Evolutionary conservation across 139 green algal species (phyloP), one percentile per base, ranked within the genome.

Genomic region (Asterochloris erici): DNA sequence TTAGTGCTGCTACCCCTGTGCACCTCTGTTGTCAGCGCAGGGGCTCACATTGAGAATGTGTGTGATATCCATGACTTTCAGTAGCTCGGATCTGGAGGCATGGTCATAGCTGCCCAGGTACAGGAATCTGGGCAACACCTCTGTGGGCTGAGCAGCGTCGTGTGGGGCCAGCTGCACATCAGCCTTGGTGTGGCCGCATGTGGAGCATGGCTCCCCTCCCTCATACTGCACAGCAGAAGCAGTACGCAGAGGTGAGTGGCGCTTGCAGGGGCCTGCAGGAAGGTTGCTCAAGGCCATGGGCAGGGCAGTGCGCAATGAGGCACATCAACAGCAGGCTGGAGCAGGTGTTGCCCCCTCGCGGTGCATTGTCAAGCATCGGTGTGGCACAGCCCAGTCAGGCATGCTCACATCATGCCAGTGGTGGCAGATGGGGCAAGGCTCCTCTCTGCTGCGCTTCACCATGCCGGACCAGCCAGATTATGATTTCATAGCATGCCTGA

Each of bases 21-120:
- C 26, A 14, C 13, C 29, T 17, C 24, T 26, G 61, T 14, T 38
- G 13, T 27, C 11, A 38, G 28, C n/a, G 24, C 23, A 29, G 26
- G 16, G 13, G 66, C 92, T 86, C 79, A 98, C 93, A 61, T 98
- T 98, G 0, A 98, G 85, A 0, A 98, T 95, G 84, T 96, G 87
- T 0, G 77, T 92, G 79, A 98, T 94, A 14, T 88, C 93, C 83
- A 98, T 87, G 13, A 90, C 86, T 73, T 94, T 95, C 0, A 98
- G 87, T 24, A 98, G 81, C 73, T 98, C 95, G 21, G 90, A 88
- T 16, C 95, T 83, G 0, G 92, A 95, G 6, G 95, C 94, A 61
- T 96, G 94, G 87, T 98, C 95, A 74, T 98, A 98, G 81, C 88
- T 94, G 61, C 95, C 95, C 14, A 98, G 80, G 81, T 94, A 98